Conservation (phyloP, 129 eudicot species). For the Tagetes erecta region DNA sequence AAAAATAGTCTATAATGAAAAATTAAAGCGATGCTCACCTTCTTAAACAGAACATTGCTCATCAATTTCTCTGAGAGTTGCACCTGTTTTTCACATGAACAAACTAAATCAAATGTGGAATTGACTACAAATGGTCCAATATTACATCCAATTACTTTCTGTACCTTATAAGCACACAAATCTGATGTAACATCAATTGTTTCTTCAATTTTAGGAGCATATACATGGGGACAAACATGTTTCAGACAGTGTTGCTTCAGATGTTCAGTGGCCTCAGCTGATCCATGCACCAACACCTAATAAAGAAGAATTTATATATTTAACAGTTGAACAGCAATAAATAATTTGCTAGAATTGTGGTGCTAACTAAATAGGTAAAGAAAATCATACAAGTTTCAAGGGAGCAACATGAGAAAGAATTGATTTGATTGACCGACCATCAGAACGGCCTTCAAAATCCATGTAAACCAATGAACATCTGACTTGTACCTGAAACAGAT, state of each 20-base stretch:
- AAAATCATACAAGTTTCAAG: constrained; percentile 70
- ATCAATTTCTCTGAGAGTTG: constrained; percentile 96
- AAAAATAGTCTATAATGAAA: neutral
- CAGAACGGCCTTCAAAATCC: constrained; percentile 99
- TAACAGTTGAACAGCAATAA: neutral
- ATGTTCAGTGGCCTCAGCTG: constrained; percentile 99
- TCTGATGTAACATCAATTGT: constrained; percentile 95
- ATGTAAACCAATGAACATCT: constrained; percentile 76
- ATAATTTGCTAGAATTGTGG: neutral
- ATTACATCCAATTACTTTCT: neutral
- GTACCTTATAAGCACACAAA: constrained; percentile 96
- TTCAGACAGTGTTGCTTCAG: constrained; percentile 87
- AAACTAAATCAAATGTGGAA: constrained; percentile 12
- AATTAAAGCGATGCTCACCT: constrained; percentile 48
- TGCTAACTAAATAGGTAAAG: neutral
- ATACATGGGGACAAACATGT: constrained; percentile 91
- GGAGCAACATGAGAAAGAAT: constrained; percentile 88
- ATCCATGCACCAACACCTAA: constrained; percentile 96
- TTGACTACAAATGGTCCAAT: constrained; percentile 11
- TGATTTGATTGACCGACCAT: constrained; percentile 93
- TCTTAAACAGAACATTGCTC: constrained; percentile 93
- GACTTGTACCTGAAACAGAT: constrained; percentile 75
- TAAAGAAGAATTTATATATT: constrained; percentile 5
- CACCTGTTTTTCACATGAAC: constrained; percentile 51
- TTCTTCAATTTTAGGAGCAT: constrained; percentile 93